phyloP scores from a whole-genome alignment of 129 eudicot species.

The Smallanthus sonchifolius region DNA sequence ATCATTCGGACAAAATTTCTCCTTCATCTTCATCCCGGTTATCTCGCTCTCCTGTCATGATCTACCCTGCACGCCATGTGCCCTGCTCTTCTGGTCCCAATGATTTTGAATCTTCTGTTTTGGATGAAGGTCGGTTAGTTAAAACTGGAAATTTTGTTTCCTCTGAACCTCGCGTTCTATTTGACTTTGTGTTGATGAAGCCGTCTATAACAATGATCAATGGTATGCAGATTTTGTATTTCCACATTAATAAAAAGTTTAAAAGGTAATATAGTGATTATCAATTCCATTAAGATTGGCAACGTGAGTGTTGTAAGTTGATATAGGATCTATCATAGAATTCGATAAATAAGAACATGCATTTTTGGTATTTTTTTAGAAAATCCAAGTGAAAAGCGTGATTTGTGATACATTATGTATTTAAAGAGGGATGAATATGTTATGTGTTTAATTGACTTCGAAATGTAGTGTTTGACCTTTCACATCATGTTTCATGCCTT shows the following conservation, averaged over 20 bases:
- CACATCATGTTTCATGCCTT: background rate
- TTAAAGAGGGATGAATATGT: background rate
- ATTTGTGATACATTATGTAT: background rate
- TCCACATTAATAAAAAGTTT: background rate
- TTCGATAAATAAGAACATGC: background rate
- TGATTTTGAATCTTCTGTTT: background rate
- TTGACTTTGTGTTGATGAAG: conserved; percentile 8
- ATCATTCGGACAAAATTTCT: background rate
- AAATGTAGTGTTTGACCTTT: conserved; percentile 1
- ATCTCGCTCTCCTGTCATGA: conserved; percentile 2
- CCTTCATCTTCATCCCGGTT: conserved; percentile 4
- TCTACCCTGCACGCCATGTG: background rate
- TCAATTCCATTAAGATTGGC: background rate
- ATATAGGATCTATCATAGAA: conserved; percentile 12
- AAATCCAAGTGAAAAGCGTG: conserved; percentile 7
- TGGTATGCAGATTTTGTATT: conserved; percentile 16
- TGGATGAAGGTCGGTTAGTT: background rate
- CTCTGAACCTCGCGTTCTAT: background rate
- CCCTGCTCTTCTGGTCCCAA: background rate
- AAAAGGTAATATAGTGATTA: conserved; percentile 10
- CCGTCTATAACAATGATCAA: background rate
- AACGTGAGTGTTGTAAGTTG: background rate
- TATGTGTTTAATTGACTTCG: background rate
- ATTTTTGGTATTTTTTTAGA: background rate
- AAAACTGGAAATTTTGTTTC: conserved; percentile 8